Evolutionary conservation across 768 basidiomycete genomes (phyloP).

Genomic region (Wakefieldia striispora): DNA sequence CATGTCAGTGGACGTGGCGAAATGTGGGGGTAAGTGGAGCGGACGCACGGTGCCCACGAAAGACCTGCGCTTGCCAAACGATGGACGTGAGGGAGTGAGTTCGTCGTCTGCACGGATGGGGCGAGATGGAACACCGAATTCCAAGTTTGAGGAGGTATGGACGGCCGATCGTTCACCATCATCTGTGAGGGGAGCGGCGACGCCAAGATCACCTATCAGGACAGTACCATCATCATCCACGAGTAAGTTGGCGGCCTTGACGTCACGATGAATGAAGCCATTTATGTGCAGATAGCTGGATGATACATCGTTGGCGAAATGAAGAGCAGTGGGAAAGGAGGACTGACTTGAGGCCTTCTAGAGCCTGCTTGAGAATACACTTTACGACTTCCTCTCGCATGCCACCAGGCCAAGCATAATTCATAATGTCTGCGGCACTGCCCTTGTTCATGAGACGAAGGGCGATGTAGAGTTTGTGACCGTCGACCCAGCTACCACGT

Average conservation of each 20-base stretch:
- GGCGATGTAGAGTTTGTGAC: constrained; percentile 82
- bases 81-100: constrained; percentile 33
- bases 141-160: constrained; percentile 31
- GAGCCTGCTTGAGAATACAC: constrained; percentile 80
- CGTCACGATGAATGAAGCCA: constrained; percentile 88
- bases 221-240: constrained; percentile 90
- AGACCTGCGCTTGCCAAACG: constrained; percentile 77
- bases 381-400: constrained; percentile 88
- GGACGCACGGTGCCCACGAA: constrained; percentile 87
- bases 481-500: constrained; percentile 84
- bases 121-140: constrained; percentile 33
- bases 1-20: constrained; percentile 1
- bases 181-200: constrained; percentile 80
- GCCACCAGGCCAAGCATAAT: constrained; percentile 81
- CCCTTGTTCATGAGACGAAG: constrained; percentile 88
- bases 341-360: constrained; percentile 84
- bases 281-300: constrained; percentile 82
- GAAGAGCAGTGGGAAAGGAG: background rate
- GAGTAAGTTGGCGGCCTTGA: constrained; percentile 93
- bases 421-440: constrained; percentile 82
- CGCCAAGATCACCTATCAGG: constrained; percentile 88
- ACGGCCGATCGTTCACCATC: constrained; percentile 46
- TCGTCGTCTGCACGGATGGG: background rate
- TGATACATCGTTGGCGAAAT: constrained; percentile 6
- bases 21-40: background rate